These are phyloP conservation scores for Thraustochytrium sp. DNA, from an alignment of 352 stramenopile genomes.

Conservation along the genomic window DNA sequence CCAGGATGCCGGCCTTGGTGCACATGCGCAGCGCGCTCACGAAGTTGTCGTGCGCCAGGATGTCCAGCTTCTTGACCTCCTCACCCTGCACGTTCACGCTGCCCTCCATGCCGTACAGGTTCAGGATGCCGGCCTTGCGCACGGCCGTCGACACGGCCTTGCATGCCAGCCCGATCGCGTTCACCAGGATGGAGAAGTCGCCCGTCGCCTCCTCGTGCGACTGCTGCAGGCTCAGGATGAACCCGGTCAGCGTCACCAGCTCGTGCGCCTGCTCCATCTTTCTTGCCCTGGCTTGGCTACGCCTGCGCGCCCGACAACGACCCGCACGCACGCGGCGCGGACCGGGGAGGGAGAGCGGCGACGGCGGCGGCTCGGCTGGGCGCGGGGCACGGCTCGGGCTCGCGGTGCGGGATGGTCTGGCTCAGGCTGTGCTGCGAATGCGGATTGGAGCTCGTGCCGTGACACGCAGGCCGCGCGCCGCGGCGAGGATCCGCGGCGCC, in stretches of 20 bases:
- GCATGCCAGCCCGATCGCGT: conserved; percentile 88
- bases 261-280: conserved; percentile 25
- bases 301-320: neutral
- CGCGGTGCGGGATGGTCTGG: too few relatives aligned
- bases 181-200: conserved; percentile 80
- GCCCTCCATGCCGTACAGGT: conserved; percentile 87
- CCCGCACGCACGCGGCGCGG: too few relatives aligned
- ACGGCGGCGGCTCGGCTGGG: too few relatives aligned
- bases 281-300: neutral
- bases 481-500: too few relatives aligned
- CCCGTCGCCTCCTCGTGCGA: neutral
- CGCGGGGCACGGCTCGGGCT: too few relatives aligned
- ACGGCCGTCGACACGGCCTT: conserved; percentile 95
- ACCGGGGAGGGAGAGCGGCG: too few relatives aligned
- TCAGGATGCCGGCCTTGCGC: conserved; percentile 79
- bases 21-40: conserved; percentile 69
- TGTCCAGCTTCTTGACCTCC: conserved; percentile 97
- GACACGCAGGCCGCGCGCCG: too few relatives aligned
- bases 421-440: too few relatives aligned
- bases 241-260: conserved; percentile 22
- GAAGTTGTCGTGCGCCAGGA: conserved; percentile 97
- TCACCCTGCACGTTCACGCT: conserved; percentile 94
- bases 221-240: conserved; percentile 39
- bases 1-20: conserved; percentile 91
- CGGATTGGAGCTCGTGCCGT: too few relatives aligned